phyloP scores from a whole-genome alignment of 257 asterid species.

The Thymus mandschuricus region DNA sequence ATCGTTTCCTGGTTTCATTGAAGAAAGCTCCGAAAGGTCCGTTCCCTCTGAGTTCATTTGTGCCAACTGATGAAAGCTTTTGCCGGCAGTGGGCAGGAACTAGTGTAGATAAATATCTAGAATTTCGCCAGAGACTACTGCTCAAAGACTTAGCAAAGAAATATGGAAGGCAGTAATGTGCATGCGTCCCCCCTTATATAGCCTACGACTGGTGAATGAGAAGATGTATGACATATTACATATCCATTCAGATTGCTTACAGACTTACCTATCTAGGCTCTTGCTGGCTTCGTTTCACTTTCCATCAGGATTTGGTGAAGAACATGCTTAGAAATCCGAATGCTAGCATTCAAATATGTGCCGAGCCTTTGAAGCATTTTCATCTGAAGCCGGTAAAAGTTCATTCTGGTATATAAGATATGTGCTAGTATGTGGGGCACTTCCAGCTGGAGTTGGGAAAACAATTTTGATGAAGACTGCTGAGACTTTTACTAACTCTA shows the following conservation, averaged over 20 bases:
- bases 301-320: conserved; percentile 7
- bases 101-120: conserved; percentile 79
- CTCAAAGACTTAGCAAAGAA: conserved; percentile 83
- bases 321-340: conserved; percentile 12
- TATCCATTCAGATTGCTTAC: conserved; percentile 4
- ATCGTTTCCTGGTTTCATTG: conserved; percentile 78
- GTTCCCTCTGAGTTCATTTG: conserved; percentile 87
- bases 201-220: conserved; percentile 19
- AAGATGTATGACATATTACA: conserved; percentile 7
- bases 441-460: conserved; percentile 35
- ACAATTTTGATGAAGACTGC: conserved; percentile 28
- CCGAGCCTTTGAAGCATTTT: conserved; percentile 29
- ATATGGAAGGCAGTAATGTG: conserved; percentile 58
- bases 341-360: conserved; percentile 12
- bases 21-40: conserved; percentile 95
- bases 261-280: conserved; percentile 31
- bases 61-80: conserved; percentile 89
- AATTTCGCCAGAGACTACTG: conserved; percentile 80
- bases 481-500: conserved; percentile 35
- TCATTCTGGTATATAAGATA: conserved; percentile 13
- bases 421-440: conserved; percentile 29
- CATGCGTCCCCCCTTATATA: conserved; percentile 21
- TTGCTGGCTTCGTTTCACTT: conserved; percentile 25
- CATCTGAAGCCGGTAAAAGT: conserved; percentile 30
- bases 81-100: conserved; percentile 99